phyloP scores from a whole-genome alignment of 345 rosid genomes.

The Microthlaspi erraticum region DNA sequence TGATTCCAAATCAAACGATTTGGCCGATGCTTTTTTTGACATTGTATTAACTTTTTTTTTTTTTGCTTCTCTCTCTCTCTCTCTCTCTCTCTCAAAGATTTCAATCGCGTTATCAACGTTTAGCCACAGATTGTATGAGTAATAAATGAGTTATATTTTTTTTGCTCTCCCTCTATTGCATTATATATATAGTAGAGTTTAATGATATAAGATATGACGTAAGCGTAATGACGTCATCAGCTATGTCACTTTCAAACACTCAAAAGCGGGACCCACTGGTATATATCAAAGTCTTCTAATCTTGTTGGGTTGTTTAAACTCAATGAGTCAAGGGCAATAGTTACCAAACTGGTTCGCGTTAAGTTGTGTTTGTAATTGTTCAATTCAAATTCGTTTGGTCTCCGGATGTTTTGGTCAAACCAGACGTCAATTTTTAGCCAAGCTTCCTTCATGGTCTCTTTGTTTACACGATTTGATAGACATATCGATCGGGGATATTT shows the following conservation, averaged over 20 bases:
- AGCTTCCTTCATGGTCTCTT: constrained; percentile 18
- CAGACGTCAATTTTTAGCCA: constrained; percentile 18
- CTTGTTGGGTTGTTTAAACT: background rate
- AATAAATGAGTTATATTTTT: background rate
- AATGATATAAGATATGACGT: constrained; percentile 25
- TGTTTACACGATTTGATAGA: background rate
- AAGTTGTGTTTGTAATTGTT: background rate
- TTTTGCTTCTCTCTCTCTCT: background rate
- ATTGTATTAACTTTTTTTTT: constrained; percentile 4
- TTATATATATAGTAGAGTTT: constrained; percentile 18
- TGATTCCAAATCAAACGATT: constrained; percentile 38
- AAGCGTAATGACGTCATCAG: constrained; percentile 28
- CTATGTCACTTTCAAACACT: constrained; percentile 24
- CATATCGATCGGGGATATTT: background rate
- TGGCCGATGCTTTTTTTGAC: constrained; percentile 13
- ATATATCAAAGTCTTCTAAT: background rate
- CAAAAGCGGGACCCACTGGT: constrained; percentile 2
- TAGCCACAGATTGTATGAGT: constrained; percentile 1
- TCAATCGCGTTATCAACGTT: constrained; percentile 28
- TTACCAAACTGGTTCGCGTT: background rate
- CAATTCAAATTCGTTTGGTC: background rate
- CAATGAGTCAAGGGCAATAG: background rate
- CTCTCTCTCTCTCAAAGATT: constrained; percentile 1
- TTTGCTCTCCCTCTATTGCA: background rate
- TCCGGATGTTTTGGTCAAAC: constrained; percentile 19